Evolutionary conservation across 2,329 filamentous ascomycete species (phyloP).

Genomic region (Alternaria sp.): DNA sequence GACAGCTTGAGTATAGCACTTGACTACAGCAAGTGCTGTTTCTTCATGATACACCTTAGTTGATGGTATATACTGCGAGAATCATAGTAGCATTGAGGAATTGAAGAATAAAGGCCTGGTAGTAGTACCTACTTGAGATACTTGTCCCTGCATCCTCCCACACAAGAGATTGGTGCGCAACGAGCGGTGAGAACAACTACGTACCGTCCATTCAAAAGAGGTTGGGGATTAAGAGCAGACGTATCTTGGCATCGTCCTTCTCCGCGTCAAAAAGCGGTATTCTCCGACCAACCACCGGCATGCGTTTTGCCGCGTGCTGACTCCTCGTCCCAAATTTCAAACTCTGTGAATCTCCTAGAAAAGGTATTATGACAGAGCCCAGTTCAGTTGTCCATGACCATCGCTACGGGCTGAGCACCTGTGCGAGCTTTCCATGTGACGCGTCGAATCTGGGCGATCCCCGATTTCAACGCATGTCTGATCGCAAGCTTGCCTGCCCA

Average conservation of each 20-base stretch:
- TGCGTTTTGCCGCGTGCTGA: not conserved
- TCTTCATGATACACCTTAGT: not conserved
- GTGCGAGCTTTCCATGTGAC: slow-evolving; percentile 6
- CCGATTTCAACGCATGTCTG: not conserved
- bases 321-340: not conserved
- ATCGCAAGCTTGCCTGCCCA: not conserved
- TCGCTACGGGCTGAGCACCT: not conserved
- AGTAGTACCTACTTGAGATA: not conserved
- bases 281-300: slow-evolving; percentile 4
- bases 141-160: not conserved
- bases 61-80: not conserved
- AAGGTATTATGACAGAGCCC: not conserved
- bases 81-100: not conserved
- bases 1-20: not conserved
- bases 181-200: slow-evolving; percentile 5
- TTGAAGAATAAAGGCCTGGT: not conserved
- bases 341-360: not conserved
- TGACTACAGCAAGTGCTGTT: not conserved
- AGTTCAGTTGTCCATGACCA: not conserved
- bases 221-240: not conserved
- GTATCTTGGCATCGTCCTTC: slow-evolving; percentile 5
- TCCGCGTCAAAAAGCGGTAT: slow-evolving; percentile 3
- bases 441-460: not conserved
- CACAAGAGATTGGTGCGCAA: not conserved
- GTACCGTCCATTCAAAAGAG: not conserved